These are phyloP conservation scores for Trichoderma sp. DNA, from an alignment of 2,329 filamentous ascomycete genomes.

Conservation along the genomic window DNA sequence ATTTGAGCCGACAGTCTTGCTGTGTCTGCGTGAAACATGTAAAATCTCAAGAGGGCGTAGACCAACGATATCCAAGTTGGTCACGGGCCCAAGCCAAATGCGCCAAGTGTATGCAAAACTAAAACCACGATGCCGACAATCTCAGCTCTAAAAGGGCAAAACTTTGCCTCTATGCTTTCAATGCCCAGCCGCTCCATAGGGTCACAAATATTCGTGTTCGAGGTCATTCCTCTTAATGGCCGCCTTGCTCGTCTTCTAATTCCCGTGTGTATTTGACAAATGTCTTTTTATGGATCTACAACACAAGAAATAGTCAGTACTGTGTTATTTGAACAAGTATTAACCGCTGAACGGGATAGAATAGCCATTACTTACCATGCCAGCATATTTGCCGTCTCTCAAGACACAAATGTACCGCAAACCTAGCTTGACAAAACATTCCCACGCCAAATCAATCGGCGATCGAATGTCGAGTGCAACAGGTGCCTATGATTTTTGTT, in stretches of 20 bases:
- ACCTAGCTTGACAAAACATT: conserved; percentile 93
- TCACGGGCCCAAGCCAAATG: conserved; percentile 15
- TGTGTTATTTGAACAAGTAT: not conserved
- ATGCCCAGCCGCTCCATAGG: not conserved
- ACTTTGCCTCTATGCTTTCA: conserved; percentile 8
- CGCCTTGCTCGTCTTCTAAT: conserved; percentile 60
- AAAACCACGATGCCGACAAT: not conserved
- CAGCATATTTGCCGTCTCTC: conserved; percentile 80
- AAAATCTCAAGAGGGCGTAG: not conserved
- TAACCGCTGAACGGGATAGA: not conserved
- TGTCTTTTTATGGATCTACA: conserved; percentile 85
- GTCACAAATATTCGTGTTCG: not conserved
- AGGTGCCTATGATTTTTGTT: conserved; percentile 64
- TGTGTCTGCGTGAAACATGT: not conserved
- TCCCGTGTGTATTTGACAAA: conserved; percentile 95
- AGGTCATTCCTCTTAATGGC: not conserved
- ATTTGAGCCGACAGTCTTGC: not conserved
- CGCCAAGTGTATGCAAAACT: conserved; percentile 24
- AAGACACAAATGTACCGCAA: conserved; percentile 90
- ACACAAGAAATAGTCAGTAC: not conserved
- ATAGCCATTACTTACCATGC: conserved; percentile 66
- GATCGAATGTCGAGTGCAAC: conserved; percentile 85
- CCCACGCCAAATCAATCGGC: conserved; percentile 93
- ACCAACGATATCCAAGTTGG: not conserved
- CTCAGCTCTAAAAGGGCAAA: not conserved